Conservation (phyloP, 1,139 yeast genomes). For the Yueomyces sp. region DNA sequence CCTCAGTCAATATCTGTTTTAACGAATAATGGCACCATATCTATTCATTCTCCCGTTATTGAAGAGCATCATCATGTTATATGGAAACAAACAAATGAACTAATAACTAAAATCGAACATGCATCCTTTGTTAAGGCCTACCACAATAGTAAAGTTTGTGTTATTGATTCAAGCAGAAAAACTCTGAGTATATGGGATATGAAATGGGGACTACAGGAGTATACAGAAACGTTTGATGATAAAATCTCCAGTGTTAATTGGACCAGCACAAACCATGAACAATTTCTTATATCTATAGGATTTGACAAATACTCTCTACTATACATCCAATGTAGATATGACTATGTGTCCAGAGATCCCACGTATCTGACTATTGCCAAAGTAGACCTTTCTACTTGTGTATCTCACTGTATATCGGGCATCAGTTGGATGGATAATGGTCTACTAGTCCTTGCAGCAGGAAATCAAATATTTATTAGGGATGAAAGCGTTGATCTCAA, state of each 20-base stretch:
- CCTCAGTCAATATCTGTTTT: slow-evolving; percentile 38
- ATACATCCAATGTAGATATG: slow-evolving; percentile 75
- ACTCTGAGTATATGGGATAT: slow-evolving; percentile 68
- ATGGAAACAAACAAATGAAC: slow-evolving; percentile 40
- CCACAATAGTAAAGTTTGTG: slow-evolving; percentile 59
- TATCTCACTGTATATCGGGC: slow-evolving; percentile 76
- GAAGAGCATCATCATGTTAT: slow-evolving; percentile 5
- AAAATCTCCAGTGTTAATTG: slow-evolving; percentile 35
- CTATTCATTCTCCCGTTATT: slow-evolving; percentile 35
- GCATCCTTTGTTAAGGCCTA: slow-evolving; percentile 57
- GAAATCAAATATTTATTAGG: slow-evolving; percentile 76
- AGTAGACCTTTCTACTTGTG: slow-evolving; percentile 55
- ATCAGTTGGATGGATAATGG: slow-evolving; percentile 78
- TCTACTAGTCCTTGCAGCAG: slow-evolving; percentile 69
- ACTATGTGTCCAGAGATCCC: slow-evolving; percentile 70
- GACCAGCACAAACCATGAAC: slow-evolving; percentile 59
- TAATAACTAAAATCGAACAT: slow-evolving; percentile 43
- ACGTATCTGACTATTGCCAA: slow-evolving; percentile 65
- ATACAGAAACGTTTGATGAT: slow-evolving; percentile 29
- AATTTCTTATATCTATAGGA: slow-evolving; percentile 71
- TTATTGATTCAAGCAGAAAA: slow-evolving; percentile 41
- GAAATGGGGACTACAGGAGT: slow-evolving; percentile 54
- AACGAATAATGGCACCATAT: slow-evolving; percentile 41
- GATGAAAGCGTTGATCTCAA: slow-evolving; percentile 55
- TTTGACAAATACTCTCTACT: slow-evolving; percentile 48